A percentile compares a stretch with the other conserved stretches of the same genome.
Conservation (phyloP, 768 basidiomycete genomes). For the Boletus rex-veris region DNA sequence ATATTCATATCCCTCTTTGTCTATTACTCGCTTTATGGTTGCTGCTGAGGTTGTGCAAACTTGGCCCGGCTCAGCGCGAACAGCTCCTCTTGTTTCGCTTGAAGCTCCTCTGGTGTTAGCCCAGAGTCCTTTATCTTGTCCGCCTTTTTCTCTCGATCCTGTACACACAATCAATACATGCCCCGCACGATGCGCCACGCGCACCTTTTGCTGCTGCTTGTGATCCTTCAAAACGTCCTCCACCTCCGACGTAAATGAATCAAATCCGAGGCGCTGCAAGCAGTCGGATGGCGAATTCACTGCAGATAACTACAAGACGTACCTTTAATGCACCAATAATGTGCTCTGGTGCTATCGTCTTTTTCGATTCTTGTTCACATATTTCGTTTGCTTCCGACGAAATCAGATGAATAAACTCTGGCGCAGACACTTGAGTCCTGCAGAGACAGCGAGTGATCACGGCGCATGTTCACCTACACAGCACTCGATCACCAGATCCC, state of each 20-base stretch:
- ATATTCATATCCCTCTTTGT: slow-evolving; percentile 12
- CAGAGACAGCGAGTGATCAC: slow-evolving; percentile 1
- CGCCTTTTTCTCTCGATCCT: slow-evolving; percentile 92
- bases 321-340: slow-evolving; percentile 91
- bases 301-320: slow-evolving; percentile 14
- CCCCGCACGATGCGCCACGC: slow-evolving; percentile 14
- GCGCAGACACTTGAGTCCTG: slow-evolving; percentile 11
- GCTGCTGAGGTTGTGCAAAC: slow-evolving; percentile 60
- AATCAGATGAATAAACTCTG: slow-evolving; percentile 98
- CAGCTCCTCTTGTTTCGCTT: slow-evolving; percentile 82
- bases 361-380: slow-evolving; percentile 97
- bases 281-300: slow-evolving; percentile 6
- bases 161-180: slow-evolving; percentile 8
- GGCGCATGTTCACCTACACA: slow-evolving; percentile 86
- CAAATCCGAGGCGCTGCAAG: slow-evolving; percentile 83
- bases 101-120: slow-evolving; percentile 85
- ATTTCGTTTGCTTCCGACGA: slow-evolving; percentile 98
- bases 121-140: slow-evolving; percentile 87
- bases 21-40: slow-evolving; percentile 13
- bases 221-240: slow-evolving; percentile 93
- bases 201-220: slow-evolving; percentile 91
- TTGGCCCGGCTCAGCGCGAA: slow-evolving; percentile 90
- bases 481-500: slow-evolving; percentile 95
- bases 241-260: slow-evolving; percentile 84
- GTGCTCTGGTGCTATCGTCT: slow-evolving; percentile 98